Evolutionary conservation across 257 asterid species (phyloP).

Genomic region (Ophiorrhiza pumila): DNA sequence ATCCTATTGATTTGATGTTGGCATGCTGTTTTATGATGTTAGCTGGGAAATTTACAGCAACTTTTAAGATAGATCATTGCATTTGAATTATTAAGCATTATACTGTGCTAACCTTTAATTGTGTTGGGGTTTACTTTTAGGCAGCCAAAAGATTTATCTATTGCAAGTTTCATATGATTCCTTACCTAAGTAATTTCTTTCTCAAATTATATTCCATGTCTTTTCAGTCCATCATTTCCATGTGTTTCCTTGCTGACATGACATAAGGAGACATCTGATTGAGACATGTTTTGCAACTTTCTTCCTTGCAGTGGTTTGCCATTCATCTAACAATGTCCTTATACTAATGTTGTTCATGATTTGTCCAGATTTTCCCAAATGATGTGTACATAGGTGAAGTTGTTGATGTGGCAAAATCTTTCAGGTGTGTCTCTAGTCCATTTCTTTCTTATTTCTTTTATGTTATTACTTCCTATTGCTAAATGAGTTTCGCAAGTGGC

Average conservation of each 20-base stretch:
- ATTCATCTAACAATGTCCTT: not conserved
- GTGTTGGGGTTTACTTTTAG: not conserved
- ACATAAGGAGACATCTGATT: not conserved
- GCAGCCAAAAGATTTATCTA: not conserved
- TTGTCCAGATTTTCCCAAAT: slow-evolving; percentile 75
- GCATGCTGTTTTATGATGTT: not conserved
- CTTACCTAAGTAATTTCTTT: not conserved
- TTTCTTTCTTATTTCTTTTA: slow-evolving; percentile 10
- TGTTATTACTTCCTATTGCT: not conserved
- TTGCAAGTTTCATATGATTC: not conserved
- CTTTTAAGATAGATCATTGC: not conserved
- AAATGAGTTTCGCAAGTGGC: not conserved
- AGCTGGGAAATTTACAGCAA: not conserved
- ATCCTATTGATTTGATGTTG: not conserved
- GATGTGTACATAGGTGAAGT: slow-evolving; percentile 71
- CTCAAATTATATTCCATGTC: not conserved
- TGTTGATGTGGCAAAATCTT: slow-evolving; percentile 54
- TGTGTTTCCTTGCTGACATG: not conserved
- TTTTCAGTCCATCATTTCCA: not conserved
- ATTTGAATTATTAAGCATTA: not conserved
- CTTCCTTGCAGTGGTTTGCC: not conserved
- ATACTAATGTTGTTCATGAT: slow-evolving; percentile 3
- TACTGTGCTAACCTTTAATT: not conserved
- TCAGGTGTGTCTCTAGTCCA: slow-evolving; percentile 45
- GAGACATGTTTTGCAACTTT: not conserved